Conservation (phyloP, 2,329 filamentous ascomycete species). For the Aspergillus carbonarius region DNA sequence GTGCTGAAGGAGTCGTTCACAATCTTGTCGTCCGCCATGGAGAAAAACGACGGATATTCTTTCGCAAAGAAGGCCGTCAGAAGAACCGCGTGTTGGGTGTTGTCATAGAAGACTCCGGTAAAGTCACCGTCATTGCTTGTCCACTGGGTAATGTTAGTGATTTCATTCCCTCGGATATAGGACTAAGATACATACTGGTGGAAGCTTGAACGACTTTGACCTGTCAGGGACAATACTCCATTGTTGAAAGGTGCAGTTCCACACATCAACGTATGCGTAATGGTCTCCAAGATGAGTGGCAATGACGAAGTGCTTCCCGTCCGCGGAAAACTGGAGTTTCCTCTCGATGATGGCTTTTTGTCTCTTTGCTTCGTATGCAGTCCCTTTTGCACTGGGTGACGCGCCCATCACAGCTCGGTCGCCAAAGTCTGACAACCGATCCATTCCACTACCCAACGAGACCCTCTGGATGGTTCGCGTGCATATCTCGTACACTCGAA, state of each 20-base stretch:
- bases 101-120: slow-evolving; percentile 37
- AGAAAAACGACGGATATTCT: slow-evolving; percentile 21
- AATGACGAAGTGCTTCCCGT: slow-evolving; percentile 33
- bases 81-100: slow-evolving; percentile 25
- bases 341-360: slow-evolving; percentile 29
- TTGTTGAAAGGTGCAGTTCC: slow-evolving; percentile 19
- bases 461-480: slow-evolving; percentile 15
- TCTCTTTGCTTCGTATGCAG: slow-evolving; percentile 8
- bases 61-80: slow-evolving; percentile 27
- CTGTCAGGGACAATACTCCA: slow-evolving; percentile 18
- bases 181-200: slow-evolving; percentile 14
- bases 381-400: neutral
- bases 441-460: slow-evolving; percentile 11
- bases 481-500: slow-evolving; percentile 22
- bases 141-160: slow-evolving; percentile 22
- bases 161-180: neutral
- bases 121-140: slow-evolving; percentile 37
- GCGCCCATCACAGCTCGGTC: slow-evolving; percentile 3
- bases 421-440: slow-evolving; percentile 6
- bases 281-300: slow-evolving; percentile 35
- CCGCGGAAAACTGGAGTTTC: slow-evolving; percentile 35
- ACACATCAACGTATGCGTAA: slow-evolving; percentile 23
- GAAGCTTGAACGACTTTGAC: slow-evolving; percentile 21
- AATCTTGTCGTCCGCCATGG: slow-evolving; percentile 18
- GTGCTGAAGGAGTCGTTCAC: slow-evolving; percentile 32